Evolutionary conservation across 2,329 filamentous ascomycete species (phyloP), one percentile per base, ranked within the genome.

Genomic region (Fusarium hainanense): DNA sequence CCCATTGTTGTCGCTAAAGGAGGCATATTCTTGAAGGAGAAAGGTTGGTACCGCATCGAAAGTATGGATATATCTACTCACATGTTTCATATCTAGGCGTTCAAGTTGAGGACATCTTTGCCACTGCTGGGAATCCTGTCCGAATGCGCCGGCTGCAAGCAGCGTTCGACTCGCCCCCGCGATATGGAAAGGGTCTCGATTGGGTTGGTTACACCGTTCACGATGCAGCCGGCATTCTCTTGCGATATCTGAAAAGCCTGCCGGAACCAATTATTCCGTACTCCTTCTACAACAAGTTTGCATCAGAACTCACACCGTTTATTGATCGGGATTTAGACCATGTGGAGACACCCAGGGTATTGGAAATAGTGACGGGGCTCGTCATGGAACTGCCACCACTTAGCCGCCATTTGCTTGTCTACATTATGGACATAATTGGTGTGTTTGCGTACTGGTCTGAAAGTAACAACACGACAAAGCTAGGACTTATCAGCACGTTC

Each of bases 221-320:
- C 3, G 52, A 66, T 11, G 42, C 37, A 28, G 63, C 52, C 18
- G 48, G 58, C 1, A n/a, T 63, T 6, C 13, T 66, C 4, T 13
- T 62, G 3, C 52, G 63, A 10, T 63, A 66, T 30, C 27, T 63
- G 1, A 63, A 58, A 13, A 57, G 47, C 12, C 43, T 65, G 2
- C 58, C 62, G 2, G 47, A 62, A 9, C 51, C 58, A 0, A 34
- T 54, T 7, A 20, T 57, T 10, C 50, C 58, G 2, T 62, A 62
- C 16, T 12, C 7, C 9, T 40, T n/a, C 7, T 57, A 44, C 11
- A 23, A 1, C 2, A 25, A 4, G 3, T 62, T 47, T 14, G 12
- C 54, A 2, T 18, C 58, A 10, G 20, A 10, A 18, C 41, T 48
- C 21, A n/a, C 10, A 10, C 34, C 34, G 18, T 63, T 40, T n/a